Conservation (phyloP, 208 protist species). For the Trypanosoma vivax region DNA sequence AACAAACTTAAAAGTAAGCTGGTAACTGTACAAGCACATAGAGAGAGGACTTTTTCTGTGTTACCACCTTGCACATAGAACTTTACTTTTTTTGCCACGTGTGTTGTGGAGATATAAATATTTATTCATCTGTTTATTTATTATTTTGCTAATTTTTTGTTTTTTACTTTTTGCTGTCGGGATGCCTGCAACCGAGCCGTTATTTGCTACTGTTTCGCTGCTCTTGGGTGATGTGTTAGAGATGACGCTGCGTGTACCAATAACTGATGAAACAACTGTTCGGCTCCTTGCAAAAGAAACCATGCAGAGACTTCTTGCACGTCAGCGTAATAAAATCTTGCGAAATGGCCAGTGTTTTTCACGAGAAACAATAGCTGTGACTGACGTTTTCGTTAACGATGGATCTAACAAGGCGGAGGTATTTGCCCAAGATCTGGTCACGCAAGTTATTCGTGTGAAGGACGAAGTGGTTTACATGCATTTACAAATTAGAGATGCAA, state of each 20-base stretch:
- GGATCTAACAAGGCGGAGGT: conserved; percentile 53
- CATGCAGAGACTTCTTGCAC: conserved; percentile 69
- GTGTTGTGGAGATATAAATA: no score
- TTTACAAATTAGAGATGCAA: conserved; percentile 14
- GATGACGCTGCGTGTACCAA: conserved; percentile 68
- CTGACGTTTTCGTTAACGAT: conserved; percentile 66
- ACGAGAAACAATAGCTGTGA: conserved; percentile 37
- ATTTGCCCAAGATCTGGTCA: conserved; percentile 70
- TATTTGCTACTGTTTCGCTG: conserved; percentile 79
- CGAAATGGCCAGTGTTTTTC: conserved; percentile 12
- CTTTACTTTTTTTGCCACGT: no score
- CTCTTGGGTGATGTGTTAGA: conserved; percentile 24
- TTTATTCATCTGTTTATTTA: no score
- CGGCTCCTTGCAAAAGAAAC: conserved; percentile 74
- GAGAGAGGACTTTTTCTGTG: no score
- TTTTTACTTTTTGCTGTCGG: background rate
- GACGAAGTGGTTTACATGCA: conserved; percentile 75
- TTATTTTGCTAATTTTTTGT: no score
- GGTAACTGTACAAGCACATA: no score
- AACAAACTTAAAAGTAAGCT: no score
- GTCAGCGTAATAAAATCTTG: conserved; percentile 14
- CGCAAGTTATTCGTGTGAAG: conserved; percentile 30
- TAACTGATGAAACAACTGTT: conserved; percentile 58
- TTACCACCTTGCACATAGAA: no score
- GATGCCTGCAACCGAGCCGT: conserved; percentile 25